Conservation (phyloP, 2,329 filamentous ascomycete species). For the Ceratocystis ficicola region DNA sequence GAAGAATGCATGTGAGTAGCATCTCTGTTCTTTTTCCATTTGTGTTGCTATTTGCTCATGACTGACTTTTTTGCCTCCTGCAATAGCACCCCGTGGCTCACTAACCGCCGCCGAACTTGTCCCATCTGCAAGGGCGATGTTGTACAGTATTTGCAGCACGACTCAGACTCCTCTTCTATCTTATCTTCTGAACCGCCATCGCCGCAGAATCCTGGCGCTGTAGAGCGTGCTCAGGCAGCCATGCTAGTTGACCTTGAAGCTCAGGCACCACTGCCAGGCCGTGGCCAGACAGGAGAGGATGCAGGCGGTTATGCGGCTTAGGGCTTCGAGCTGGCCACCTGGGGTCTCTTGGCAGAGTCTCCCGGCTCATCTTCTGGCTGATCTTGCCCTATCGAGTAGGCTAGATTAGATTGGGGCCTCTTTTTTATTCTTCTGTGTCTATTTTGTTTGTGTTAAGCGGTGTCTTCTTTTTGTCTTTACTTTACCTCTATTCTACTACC, state of each 20-base stretch:
- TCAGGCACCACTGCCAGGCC: not conserved
- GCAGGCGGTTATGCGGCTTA: not conserved
- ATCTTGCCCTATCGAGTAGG: not conserved
- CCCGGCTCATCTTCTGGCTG: not conserved
- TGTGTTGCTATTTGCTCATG: not conserved
- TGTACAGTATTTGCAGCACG: constrained; percentile 49
- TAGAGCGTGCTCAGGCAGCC: not conserved
- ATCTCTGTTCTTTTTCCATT: not conserved
- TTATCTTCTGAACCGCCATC: not conserved
- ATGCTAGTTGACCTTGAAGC: constrained; percentile 5
- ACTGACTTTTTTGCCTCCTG: constrained; percentile 24
- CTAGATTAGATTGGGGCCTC: too few species aligned
- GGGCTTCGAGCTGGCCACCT: not conserved
- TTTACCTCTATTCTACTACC: not conserved
- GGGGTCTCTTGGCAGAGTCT: not conserved
- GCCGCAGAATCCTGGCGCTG: not conserved
- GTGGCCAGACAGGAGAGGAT: not conserved
- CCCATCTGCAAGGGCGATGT: constrained; percentile 98
- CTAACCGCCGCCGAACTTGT: constrained; percentile 88
- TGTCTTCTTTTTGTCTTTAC: not conserved
- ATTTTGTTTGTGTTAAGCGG: not conserved
- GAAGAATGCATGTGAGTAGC: constrained; percentile 84
- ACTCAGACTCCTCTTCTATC: not conserved
- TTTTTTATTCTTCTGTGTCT: not conserved
- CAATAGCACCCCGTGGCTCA: constrained; percentile 82